Evolutionary conservation across 352 stramenopile species (phyloP).

Genomic region (Phytophthora pini): DNA sequence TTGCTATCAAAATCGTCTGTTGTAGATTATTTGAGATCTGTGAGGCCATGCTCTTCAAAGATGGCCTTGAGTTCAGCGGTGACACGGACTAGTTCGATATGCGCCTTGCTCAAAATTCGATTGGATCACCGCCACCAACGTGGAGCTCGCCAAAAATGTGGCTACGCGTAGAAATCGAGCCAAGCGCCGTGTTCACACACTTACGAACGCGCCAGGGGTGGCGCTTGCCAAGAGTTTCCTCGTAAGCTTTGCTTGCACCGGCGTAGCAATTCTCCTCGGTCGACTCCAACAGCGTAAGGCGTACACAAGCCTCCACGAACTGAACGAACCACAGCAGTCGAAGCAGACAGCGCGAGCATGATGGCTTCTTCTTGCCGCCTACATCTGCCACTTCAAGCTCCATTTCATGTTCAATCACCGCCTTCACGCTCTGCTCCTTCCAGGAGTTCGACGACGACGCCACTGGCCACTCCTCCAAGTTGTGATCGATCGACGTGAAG

Average conservation of each 20-base stretch:
- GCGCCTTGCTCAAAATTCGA: conserved; percentile 48
- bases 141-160: conserved; percentile 63
- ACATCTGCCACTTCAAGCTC: conserved; percentile 58
- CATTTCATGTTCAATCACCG: conserved; percentile 72
- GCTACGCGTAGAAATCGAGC: conserved; percentile 64
- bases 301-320: conserved; percentile 81
- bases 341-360: conserved; percentile 72
- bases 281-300: conserved; percentile 73
- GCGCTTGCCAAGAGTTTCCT: conserved; percentile 81
- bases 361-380: conserved; percentile 87
- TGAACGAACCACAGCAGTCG: conserved; percentile 86
- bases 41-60: conserved; percentile 70
- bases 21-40: conserved; percentile 72
- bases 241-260: conserved; percentile 79
- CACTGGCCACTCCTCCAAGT: conserved; percentile 56
- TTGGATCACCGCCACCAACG: conserved; percentile 46
- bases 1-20: too few relatives aligned
- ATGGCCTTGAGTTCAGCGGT: conserved; percentile 58
- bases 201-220: conserved; percentile 89
- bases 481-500: conserved; percentile 72
- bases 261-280: conserved; percentile 68
- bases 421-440: conserved; percentile 62
- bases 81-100: conserved; percentile 56
- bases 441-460: conserved; percentile 40
- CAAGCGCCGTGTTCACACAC: conserved; percentile 76